These are phyloP conservation scores for Dendrostoma leiphaemia DNA, from an alignment of 2,329 filamentous ascomycete species.

Conservation along the genomic window DNA sequence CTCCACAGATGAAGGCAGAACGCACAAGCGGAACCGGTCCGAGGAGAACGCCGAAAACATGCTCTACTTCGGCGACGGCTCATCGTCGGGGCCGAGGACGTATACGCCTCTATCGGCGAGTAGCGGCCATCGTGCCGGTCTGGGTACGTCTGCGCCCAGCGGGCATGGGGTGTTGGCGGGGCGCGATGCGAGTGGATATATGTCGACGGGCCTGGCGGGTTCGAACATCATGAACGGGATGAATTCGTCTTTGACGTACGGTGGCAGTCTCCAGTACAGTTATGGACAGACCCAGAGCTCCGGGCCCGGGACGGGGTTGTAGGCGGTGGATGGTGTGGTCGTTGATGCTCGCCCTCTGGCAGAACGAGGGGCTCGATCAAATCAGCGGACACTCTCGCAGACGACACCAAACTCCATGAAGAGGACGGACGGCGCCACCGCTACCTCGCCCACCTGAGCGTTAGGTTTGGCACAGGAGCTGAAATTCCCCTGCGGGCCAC, in stretches of 20 bases:
- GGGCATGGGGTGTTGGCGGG: conserved; percentile 6
- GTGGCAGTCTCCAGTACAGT: conserved; percentile 19
- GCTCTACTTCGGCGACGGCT: conserved; percentile 30
- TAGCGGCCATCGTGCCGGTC: no score
- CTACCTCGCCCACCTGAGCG: no score
- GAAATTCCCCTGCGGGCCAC: no score
- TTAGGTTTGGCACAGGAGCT: no score
- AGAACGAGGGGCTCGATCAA: not conserved
- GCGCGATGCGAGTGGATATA: conserved; percentile 20
- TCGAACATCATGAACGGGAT: conserved; percentile 9
- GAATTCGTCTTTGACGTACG: conserved; percentile 20
- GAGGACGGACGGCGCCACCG: no score
- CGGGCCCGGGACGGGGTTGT: not conserved
- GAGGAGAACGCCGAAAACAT: conserved; percentile 23
- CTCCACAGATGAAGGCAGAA: not conserved
- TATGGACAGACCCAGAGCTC: conserved; percentile 17
- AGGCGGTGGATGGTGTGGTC: not conserved
- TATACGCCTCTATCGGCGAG: not conserved
- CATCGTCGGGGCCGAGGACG: conserved; percentile 25
- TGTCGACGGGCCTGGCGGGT: conserved; percentile 14
- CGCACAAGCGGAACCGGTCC: not conserved
- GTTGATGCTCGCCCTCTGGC: no score
- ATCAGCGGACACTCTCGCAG: no score
- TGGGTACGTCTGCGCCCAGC: not conserved
- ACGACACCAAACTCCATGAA: no score